Evolutionary conservation across 2,329 filamentous ascomycete genomes (phyloP).

Genomic region (Berkeleyomyces rouxiae): DNA sequence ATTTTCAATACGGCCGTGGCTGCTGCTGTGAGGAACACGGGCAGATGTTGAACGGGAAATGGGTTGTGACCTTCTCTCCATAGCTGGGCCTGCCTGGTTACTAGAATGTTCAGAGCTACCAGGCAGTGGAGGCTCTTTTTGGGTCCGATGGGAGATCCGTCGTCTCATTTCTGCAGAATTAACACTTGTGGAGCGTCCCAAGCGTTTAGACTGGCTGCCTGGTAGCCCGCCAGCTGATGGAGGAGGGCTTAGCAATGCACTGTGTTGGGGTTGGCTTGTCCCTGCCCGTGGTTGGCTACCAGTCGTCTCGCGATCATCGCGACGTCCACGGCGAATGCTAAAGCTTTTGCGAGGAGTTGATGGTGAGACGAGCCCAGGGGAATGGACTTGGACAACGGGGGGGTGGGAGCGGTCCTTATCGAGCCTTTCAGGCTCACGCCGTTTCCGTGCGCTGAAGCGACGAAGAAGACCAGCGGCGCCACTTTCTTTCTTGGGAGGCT

Average conservation of each 20-base stretch:
- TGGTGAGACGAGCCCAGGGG: conserved; percentile 44
- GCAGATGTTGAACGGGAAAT: conserved; percentile 45
- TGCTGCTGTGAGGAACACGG: conserved; percentile 66
- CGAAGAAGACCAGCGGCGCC: conserved; percentile 69
- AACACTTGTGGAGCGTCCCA: conserved; percentile 80
- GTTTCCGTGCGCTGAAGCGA: conserved; percentile 76
- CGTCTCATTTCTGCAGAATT: conserved; percentile 71
- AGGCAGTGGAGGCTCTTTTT: conserved; percentile 52
- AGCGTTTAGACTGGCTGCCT: conserved; percentile 46
- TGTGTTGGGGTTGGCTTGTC: conserved; percentile 54
- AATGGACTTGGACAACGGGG: conserved; percentile 60
- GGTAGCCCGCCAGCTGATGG: conserved; percentile 38
- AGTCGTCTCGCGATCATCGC: conserved; percentile 34
- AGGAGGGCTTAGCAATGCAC: conserved; percentile 63
- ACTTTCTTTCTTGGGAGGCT: conserved; percentile 78
- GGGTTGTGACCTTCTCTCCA: conserved; percentile 33
- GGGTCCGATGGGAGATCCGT: conserved; percentile 31
- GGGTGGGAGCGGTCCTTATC: conserved; percentile 53
- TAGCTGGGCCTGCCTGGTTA: conserved; percentile 33
- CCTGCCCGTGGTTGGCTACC: conserved; percentile 34
- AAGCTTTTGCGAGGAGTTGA: conserved; percentile 68
- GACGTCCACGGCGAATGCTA: conserved; percentile 50
- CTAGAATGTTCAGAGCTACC: conserved; percentile 67
- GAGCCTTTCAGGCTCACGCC: conserved; percentile 47
- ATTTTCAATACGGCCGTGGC: conserved; percentile 77